phyloP scores from a whole-genome alignment of 2,329 filamentous ascomycete species.

The Alternaria sp. region DNA sequence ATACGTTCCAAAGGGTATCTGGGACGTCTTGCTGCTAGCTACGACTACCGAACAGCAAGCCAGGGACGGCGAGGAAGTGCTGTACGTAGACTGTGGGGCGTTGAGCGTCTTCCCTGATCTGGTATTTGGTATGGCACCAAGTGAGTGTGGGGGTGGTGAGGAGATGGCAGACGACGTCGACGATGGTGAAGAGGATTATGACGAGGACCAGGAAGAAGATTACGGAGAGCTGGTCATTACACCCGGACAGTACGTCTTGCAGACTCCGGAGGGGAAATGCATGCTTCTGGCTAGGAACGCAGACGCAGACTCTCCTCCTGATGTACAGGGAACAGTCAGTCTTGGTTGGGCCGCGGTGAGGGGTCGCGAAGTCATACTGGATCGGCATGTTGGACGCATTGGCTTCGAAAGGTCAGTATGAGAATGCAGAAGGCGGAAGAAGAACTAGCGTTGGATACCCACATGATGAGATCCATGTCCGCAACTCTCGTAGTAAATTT shows the following conservation, averaged over 20 bases:
- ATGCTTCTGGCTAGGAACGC: constrained; percentile 17
- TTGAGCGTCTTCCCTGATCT: constrained; percentile 20
- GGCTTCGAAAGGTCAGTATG: constrained; percentile 6
- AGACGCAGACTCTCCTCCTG: constrained; percentile 2
- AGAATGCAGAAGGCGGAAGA: neutral
- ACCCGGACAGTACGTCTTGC: constrained; percentile 23
- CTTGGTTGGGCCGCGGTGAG: constrained; percentile 29
- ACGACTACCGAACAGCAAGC: constrained; percentile 2
- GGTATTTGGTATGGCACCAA: constrained; percentile 15
- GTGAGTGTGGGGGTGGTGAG: constrained; percentile 3
- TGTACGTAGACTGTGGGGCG: constrained; percentile 19
- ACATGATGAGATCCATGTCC: neutral
- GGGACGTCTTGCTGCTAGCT: constrained; percentile 23
- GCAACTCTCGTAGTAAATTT: neutral
- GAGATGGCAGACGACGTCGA: neutral
- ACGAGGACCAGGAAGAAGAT: neutral
- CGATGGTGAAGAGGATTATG: constrained; percentile 4
- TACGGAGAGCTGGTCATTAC: constrained; percentile 17
- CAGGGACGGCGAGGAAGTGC: neutral
- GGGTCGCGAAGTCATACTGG: constrained; percentile 22
- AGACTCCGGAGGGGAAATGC: constrained; percentile 16
- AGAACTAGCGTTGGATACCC: neutral
- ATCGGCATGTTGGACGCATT: constrained; percentile 15
- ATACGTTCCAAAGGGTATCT: constrained; percentile 16
- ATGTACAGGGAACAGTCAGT: neutral